A percentile compares a stretch with the other conserved stretches of the same genome.
Evolutionary conservation across 2,329 filamentous ascomycete species (phyloP).

Genomic region (Botrytis hyacinthi): DNA sequence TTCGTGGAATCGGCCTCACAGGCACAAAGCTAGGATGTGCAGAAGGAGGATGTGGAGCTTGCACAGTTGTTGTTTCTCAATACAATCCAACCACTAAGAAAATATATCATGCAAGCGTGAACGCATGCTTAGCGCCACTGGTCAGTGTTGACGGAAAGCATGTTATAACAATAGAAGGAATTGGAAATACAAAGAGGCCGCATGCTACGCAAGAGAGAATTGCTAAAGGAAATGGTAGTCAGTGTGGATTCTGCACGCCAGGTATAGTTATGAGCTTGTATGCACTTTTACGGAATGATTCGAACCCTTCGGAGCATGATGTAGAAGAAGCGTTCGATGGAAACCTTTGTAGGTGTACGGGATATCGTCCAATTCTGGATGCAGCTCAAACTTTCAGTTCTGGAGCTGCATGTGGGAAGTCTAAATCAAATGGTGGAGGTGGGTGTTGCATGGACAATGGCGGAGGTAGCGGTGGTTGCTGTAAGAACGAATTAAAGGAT

Average conservation of each 20-base stretch:
- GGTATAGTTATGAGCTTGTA: slow-evolving; percentile 98
- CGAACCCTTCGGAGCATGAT: slow-evolving; percentile 72
- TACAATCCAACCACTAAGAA: slow-evolving; percentile 80
- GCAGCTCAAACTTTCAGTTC: slow-evolving; percentile 84
- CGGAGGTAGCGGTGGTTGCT: slow-evolving; percentile 59
- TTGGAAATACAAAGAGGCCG: slow-evolving; percentile 81
- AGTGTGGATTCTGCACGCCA: slow-evolving; percentile 91
- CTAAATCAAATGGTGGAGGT: slow-evolving; percentile 48
- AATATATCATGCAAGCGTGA: slow-evolving; percentile 95
- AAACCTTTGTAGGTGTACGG: slow-evolving; percentile 91
- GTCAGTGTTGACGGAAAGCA: slow-evolving; percentile 96
- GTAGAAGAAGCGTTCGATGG: slow-evolving; percentile 97
- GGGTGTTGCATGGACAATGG: slow-evolving; percentile 72
- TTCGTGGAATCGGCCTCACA: slow-evolving; percentile 87
- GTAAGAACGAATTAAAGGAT: slow-evolving; percentile 56
- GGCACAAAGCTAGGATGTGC: slow-evolving; percentile 96
- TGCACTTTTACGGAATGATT: slow-evolving; percentile 82
- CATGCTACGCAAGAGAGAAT: slow-evolving; percentile 91
- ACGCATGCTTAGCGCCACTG: slow-evolving; percentile 90
- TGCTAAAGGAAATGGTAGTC: slow-evolving; percentile 86
- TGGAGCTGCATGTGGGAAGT: slow-evolving; percentile 48
- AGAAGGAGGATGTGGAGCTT: slow-evolving; percentile 94
- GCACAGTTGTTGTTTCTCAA: slow-evolving; percentile 92
- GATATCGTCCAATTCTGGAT: slow-evolving; percentile 90
- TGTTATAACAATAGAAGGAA: slow-evolving; percentile 95